phyloP scores from a whole-genome alignment of 1,139 yeast species.

The Yamadazyma dendronema region DNA sequence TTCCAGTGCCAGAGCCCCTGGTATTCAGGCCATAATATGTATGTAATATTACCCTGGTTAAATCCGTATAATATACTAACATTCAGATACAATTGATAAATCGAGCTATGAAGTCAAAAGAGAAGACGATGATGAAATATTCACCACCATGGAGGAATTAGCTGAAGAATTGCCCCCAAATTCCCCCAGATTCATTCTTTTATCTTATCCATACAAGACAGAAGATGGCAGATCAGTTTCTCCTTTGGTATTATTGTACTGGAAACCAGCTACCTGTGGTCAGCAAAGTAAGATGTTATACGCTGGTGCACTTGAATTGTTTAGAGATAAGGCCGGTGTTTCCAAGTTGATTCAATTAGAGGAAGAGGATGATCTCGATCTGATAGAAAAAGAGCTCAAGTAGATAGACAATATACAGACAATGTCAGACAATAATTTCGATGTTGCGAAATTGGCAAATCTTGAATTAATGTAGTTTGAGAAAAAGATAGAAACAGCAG shows the following conservation, averaged over 20 bases:
- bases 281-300: slow-evolving; percentile 81
- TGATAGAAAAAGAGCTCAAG: slow-evolving; percentile 26
- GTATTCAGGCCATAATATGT: slow-evolving; percentile 66
- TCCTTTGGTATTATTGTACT: slow-evolving; percentile 78
- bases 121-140: slow-evolving; percentile 37
- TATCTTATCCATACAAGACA: slow-evolving; percentile 73
- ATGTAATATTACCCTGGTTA: slow-evolving; percentile 21
- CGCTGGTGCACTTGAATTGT: slow-evolving; percentile 83
- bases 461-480: too few species aligned
- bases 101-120: slow-evolving; percentile 52
- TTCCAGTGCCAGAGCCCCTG: slow-evolving; percentile 62
- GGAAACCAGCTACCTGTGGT: slow-evolving; percentile 82
- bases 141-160: slow-evolving; percentile 55
- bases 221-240: slow-evolving; percentile 70
- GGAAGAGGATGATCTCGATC: slow-evolving; percentile 64
- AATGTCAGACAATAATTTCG: background rate
- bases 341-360: slow-evolving; percentile 57
- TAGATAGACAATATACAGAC: background rate
- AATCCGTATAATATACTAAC: slow-evolving; percentile 14
- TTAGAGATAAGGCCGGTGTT: slow-evolving; percentile 77
- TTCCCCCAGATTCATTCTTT: slow-evolving; percentile 68
- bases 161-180: slow-evolving; percentile 81
- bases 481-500: too few species aligned
- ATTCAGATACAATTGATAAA: slow-evolving; percentile 52
- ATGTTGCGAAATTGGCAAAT: too few species aligned